Evolutionary conservation across 1,139 yeast species (phyloP), one percentile per base, ranked within the genome.

Genomic region (Hyphopichia wangnamkhiaoensis): DNA sequence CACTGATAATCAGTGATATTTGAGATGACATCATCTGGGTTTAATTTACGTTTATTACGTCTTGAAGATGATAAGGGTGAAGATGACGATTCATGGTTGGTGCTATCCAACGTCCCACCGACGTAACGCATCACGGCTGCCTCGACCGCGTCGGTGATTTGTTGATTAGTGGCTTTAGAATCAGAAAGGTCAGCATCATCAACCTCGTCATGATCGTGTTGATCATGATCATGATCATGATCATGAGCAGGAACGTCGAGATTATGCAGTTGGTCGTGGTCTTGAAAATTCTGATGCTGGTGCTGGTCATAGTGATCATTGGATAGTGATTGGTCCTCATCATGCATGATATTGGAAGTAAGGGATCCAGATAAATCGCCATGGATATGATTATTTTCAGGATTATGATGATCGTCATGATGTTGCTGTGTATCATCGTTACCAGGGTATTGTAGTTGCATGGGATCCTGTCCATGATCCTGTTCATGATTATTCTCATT

Each of bases 71-170:
- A 10, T 13, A n/a, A 13, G 14, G 24, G 24, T 21, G 24, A 21
- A 21, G 24, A 7, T 21, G 24, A 10, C 10, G 7, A 7, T 7
- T 15, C 32, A 15, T 35, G 35, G 13, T 4, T 16, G 37, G 40
- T 45, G 17, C 59, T 55, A 24, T 72, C 77, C 35, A 80, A 60
- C 1, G 80, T 74, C 5, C 81, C 82, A 13, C 85, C 86, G 8
- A 84, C 91, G 48, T 78, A 77, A 42, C 79, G 74, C 79, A 84
- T 71, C 26, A 84, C 88, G 0, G 89, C 91, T n/a, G 85, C 90
- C 50, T 79, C 85, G 5, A 80, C 85, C 3, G 81, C 79, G 48
- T 74, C 79, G 40, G 69, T 71, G 23, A 71, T 56, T 50, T 69
- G 75, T 39, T 70, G 74, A 45, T 65, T 64, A n/a, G n/a, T n/a